Evolutionary conservation across 2,329 filamentous ascomycete species (phyloP).

Genomic region (Pseudopyricularia cyperi): DNA sequence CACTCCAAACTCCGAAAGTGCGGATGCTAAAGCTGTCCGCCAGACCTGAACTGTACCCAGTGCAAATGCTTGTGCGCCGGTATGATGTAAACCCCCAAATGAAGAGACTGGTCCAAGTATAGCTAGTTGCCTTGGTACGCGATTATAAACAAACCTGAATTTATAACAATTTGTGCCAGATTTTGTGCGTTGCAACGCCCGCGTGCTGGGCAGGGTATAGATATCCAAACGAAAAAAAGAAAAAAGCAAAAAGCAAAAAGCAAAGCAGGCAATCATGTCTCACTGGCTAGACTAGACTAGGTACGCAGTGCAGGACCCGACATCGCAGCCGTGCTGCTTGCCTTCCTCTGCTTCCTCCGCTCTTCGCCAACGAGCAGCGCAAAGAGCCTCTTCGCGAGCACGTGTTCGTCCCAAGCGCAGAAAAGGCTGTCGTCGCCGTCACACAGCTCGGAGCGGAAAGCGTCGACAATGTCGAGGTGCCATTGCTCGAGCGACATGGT

Average conservation of each 20-base stretch:
- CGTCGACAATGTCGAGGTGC: slow-evolving; percentile 46
- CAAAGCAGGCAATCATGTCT: neutral
- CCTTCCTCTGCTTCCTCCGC: slow-evolving; percentile 13
- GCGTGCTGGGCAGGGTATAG: neutral
- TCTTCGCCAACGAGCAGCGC: slow-evolving; percentile 38
- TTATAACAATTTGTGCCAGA: neutral
- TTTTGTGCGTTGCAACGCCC: neutral
- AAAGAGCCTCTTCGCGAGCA: slow-evolving; percentile 39
- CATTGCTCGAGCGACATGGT: slow-evolving; percentile 36
- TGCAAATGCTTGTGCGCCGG: neutral
- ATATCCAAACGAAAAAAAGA: neutral
- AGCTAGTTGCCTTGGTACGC: neutral
- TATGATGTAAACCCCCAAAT: neutral
- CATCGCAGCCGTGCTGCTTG: neutral
- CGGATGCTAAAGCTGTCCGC: neutral
- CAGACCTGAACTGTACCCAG: neutral
- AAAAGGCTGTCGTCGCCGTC: neutral
- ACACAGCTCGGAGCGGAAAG: slow-evolving; percentile 32
- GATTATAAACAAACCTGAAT: neutral
- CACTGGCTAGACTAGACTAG: neutral
- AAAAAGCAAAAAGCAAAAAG: neutral
- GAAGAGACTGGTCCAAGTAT: neutral
- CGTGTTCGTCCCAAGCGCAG: slow-evolving; percentile 32
- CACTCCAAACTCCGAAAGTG: neutral
- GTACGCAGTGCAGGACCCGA: neutral